Conservation (phyloP, 108 stramenopile genomes). For the Skeletonema costatum region DNA sequence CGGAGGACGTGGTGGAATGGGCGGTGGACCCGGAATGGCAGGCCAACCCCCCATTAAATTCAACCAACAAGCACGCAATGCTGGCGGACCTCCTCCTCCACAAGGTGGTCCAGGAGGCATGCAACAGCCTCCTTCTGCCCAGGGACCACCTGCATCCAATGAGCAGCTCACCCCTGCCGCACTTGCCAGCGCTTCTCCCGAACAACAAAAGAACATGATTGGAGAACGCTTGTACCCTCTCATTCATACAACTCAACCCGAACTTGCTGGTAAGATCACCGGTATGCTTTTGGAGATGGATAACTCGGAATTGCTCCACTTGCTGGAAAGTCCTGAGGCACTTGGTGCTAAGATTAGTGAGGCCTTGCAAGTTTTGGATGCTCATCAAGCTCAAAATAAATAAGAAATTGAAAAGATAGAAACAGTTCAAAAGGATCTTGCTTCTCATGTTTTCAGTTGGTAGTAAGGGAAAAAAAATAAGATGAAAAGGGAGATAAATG, state of each 20-base stretch:
- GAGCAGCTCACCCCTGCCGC: slow-evolving; percentile 86
- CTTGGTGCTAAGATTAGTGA: slow-evolving; percentile 93
- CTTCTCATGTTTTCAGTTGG: no score
- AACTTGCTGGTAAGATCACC: slow-evolving; percentile 98
- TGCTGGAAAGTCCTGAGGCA: slow-evolving; percentile 97
- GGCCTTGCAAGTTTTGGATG: slow-evolving; percentile 95
- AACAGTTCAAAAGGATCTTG: neutral
- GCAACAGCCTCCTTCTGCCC: neutral
- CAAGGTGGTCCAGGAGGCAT: no score
- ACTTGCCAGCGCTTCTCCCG: slow-evolving; percentile 85
- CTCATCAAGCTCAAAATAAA: slow-evolving; percentile 59
- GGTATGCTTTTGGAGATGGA: slow-evolving; percentile 99
- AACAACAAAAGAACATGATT: slow-evolving; percentile 99
- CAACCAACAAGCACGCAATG: slow-evolving; percentile 87
- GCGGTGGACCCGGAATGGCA: slow-evolving; percentile 54
- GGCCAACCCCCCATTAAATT: slow-evolving; percentile 82
- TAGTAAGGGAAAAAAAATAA: no score
- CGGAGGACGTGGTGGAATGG: slow-evolving; percentile 53
- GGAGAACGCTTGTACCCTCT: slow-evolving; percentile 98
- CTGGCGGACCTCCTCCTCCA: slow-evolving; percentile 32
- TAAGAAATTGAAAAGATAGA: neutral
- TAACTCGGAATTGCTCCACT: slow-evolving; percentile 96
- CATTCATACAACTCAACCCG: slow-evolving; percentile 95
- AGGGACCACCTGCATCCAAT: slow-evolving; percentile 38
- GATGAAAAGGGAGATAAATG: no score